A percentile compares a stretch with the other conserved stretches of the same genome.
phyloP scores from a whole-genome alignment of 306 rosid species.

The Pachyrhizus erosus region DNA sequence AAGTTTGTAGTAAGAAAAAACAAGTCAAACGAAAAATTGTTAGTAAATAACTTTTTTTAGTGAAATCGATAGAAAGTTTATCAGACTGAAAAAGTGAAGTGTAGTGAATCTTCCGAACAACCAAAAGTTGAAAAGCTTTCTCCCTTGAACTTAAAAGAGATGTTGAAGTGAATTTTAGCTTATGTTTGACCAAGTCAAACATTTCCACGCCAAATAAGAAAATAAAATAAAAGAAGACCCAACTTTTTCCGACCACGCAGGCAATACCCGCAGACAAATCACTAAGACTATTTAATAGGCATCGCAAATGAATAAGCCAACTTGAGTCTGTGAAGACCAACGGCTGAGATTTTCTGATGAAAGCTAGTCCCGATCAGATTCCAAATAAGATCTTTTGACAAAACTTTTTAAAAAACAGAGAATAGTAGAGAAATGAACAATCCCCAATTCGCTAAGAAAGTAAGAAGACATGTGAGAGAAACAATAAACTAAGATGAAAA shows the following conservation, averaged over 20 bases:
- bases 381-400: constrained; percentile 41
- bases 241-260: constrained; percentile 20
- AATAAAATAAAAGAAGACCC: neutral
- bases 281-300: neutral
- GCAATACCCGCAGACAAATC: neutral
- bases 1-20: neutral
- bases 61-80: neutral
- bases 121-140: constrained; percentile 7
- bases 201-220: neutral
- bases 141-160: constrained; percentile 19
- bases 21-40: neutral
- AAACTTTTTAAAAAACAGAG: neutral
- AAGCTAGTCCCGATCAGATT: constrained; percentile 30
- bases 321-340: constrained; percentile 31
- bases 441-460: constrained; percentile 28
- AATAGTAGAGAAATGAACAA: constrained; percentile 14
- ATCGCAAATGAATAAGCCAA: neutral
- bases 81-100: neutral
- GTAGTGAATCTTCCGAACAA: constrained; percentile 1
- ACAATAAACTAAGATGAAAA: neutral
- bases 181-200: neutral
- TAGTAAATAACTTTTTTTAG: neutral
- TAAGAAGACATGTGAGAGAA: constrained; percentile 22
- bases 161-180: neutral
- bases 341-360: constrained; percentile 38